Conservation (phyloP, 192 early-diverging fungal species). For the Dispira simplex region DNA sequence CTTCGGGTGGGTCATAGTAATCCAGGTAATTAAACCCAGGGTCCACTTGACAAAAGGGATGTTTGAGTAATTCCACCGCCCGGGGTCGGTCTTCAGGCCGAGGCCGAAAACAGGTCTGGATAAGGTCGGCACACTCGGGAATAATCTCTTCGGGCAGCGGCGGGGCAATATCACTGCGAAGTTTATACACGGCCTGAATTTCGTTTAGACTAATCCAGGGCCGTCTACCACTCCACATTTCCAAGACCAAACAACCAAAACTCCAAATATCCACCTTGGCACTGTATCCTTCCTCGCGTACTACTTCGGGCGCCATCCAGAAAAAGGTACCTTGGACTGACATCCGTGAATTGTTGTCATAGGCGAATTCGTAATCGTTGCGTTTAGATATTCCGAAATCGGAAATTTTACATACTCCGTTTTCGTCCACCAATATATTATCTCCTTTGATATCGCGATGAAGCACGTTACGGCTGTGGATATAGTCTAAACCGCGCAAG, state of each 20-base stretch:
- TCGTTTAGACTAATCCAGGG: conserved; percentile 43
- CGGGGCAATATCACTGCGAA: conserved; percentile 68
- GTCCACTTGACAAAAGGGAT: conserved; percentile 52
- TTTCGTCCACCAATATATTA: conserved; percentile 61
- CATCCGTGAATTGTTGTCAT: conserved; percentile 21
- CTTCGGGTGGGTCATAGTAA: neutral
- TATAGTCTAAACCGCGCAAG: conserved; percentile 64
- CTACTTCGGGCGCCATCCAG: conserved; percentile 97
- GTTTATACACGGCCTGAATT: conserved; percentile 48
- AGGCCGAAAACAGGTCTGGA: conserved; percentile 56
- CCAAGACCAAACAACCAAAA: conserved; percentile 75
- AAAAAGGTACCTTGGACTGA: conserved; percentile 64
- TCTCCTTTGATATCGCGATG: conserved; percentile 75
- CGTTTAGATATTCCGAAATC: conserved; percentile 90
- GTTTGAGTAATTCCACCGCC: conserved; percentile 48
- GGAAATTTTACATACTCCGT: conserved; percentile 85
- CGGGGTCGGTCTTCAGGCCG: conserved; percentile 67
- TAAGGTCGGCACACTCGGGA: conserved; percentile 49
- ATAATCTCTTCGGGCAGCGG: conserved; percentile 64
- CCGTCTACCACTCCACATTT: conserved; percentile 85
- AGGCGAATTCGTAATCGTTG: conserved; percentile 13
- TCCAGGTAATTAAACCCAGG: conserved; percentile 24
- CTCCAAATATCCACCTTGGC: conserved; percentile 92
- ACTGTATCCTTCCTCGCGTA: conserved; percentile 57
- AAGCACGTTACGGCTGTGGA: conserved; percentile 60